Evolutionary conservation across 441 rosid genomes (phyloP).

Genomic region (Aleurites moluccanus): DNA sequence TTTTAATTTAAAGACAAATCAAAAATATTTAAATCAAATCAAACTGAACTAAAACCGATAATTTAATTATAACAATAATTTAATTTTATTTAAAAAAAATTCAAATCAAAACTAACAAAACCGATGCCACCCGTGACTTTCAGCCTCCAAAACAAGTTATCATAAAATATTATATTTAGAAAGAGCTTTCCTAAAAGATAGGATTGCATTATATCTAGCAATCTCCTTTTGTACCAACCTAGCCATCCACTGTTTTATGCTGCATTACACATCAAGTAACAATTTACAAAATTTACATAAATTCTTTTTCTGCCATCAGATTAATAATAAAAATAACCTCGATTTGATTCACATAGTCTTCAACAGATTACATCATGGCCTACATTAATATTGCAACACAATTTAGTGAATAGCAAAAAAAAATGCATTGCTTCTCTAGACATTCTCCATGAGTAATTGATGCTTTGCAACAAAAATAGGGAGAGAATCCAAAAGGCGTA

Average conservation of each 20-base stretch:
- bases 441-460: neutral
- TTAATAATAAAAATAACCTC: neutral
- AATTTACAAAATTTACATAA: neutral
- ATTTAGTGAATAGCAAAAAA: neutral
- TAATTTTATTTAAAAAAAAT: too few species aligned
- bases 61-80: too few species aligned
- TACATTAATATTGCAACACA: neutral
- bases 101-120: too few species aligned
- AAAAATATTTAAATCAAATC: too few species aligned
- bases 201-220: too few species aligned
- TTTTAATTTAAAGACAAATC: too few species aligned
- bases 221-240: neutral
- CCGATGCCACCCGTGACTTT: too few species aligned
- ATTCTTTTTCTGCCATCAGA: neutral
- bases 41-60: too few species aligned
- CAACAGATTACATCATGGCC: neutral
- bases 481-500: neutral
- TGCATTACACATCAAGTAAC: neutral
- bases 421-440: neutral
- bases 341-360: neutral
- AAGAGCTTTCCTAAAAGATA: too few species aligned
- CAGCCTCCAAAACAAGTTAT: neutral
- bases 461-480: neutral
- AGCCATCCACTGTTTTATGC: neutral
- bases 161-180: neutral